Evolutionary conservation across 2,329 filamentous ascomycete genomes (phyloP).

Genomic region (Furcasterigmium furcatum): DNA sequence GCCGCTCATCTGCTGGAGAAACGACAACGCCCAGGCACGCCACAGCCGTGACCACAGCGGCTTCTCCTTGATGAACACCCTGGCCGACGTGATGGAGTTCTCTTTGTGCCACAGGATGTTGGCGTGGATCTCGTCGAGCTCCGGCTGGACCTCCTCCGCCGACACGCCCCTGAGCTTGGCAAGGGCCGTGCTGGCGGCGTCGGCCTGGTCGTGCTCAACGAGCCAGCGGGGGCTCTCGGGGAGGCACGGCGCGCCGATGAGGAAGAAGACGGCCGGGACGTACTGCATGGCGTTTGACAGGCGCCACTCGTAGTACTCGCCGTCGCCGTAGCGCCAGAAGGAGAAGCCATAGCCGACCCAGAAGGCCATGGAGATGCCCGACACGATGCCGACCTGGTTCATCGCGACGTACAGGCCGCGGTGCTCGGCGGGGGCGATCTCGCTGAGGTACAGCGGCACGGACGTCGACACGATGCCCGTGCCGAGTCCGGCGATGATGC

Average conservation of each 20-base stretch:
- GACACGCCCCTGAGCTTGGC: constrained; percentile 19
- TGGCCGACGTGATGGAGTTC: constrained; percentile 16
- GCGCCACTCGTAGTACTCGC: constrained; percentile 26
- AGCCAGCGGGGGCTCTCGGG: constrained; percentile 32
- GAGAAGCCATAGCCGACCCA: constrained; percentile 30
- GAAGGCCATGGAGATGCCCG: constrained; percentile 14
- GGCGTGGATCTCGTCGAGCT: constrained; percentile 24
- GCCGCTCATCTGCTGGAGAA: constrained; percentile 32
- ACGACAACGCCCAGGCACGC: constrained; percentile 26
- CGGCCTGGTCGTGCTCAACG: constrained; percentile 21
- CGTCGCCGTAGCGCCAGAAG: constrained; percentile 25
- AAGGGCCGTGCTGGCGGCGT: constrained; percentile 21
- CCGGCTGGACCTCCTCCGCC: constrained; percentile 23
- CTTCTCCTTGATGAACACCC: constrained; percentile 24
- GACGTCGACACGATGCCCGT: constrained; percentile 52
- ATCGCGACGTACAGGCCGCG: constrained; percentile 14
- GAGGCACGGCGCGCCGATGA: constrained; percentile 23
- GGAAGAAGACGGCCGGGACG: constrained; percentile 25
- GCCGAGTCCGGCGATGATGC: constrained; percentile 49
- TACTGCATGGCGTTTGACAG: constrained; percentile 27
- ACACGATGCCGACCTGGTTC: constrained; percentile 16
- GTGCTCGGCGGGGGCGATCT: constrained; percentile 12
- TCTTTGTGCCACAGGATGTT: constrained; percentile 24
- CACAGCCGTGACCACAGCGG: constrained; percentile 27
- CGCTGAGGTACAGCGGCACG: constrained; percentile 51